These are phyloP conservation scores for Magnolia sinica DNA, from an alignment of 164 flowering plant genomes.

Conservation along the genomic window DNA sequence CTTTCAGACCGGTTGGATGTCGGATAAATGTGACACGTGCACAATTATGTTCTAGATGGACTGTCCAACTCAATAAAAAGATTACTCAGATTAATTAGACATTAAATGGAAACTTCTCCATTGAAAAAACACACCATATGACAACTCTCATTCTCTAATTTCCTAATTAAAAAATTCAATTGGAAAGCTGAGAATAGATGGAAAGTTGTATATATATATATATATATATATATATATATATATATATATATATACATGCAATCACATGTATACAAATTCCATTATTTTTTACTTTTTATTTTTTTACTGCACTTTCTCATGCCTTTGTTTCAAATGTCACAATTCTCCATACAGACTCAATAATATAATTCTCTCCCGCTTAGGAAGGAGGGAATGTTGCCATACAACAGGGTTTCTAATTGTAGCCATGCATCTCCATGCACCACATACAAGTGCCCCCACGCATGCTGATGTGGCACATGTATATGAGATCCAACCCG, in stretches of 20 bases:
- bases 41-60: too few relatives aligned
- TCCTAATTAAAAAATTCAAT: not conserved
- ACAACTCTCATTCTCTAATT: not conserved
- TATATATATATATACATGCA: not conserved
- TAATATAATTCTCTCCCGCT: not conserved
- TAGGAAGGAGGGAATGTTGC: not conserved
- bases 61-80: too few relatives aligned
- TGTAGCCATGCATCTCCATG: too few relatives aligned
- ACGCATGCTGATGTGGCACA: too few relatives aligned
- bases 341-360: not conserved
- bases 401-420: not conserved
- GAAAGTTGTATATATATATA: not conserved
- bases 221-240: too few relatives aligned
- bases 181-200: not conserved
- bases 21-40: too few relatives aligned
- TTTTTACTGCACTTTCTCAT: not conserved
- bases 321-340: not conserved
- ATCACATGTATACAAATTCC: not conserved
- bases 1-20: too few relatives aligned
- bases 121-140: constrained; percentile 1
- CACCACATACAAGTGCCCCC: too few relatives aligned
- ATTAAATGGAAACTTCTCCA: not conserved
- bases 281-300: too few relatives aligned
- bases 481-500: too few relatives aligned
- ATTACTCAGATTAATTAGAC: not conserved